Evolutionary conservation across 1,284 basidiomycete genomes (phyloP).

Genomic region (Trametes polyzona): DNA sequence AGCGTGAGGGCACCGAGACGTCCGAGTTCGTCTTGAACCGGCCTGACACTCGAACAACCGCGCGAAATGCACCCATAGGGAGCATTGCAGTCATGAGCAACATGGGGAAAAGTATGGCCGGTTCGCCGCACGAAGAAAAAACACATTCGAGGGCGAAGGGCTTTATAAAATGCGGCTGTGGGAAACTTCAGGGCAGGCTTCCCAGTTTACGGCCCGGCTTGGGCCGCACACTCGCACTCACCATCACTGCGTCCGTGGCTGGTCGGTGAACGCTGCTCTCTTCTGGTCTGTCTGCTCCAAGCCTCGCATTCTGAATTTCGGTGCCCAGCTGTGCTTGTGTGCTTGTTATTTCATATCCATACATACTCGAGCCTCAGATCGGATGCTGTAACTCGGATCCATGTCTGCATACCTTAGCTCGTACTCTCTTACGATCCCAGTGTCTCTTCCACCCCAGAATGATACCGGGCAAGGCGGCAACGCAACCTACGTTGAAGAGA

Average conservation of each 20-base stretch:
- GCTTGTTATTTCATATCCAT: too few relatives aligned
- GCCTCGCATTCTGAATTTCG: neutral
- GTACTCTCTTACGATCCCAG: constrained; percentile 12
- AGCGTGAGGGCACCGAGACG: constrained; percentile 77
- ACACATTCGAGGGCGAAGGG: neutral
- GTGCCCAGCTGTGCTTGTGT: too few relatives aligned
- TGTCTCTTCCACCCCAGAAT: constrained; percentile 1
- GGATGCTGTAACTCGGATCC: too few relatives aligned
- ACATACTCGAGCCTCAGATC: too few relatives aligned
- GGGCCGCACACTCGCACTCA: neutral
- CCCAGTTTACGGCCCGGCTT: neutral
- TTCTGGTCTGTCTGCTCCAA: neutral
- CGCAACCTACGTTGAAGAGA: constrained; percentile 12
- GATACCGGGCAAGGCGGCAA: neutral
- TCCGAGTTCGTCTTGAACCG: constrained; percentile 72
- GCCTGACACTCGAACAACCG: constrained; percentile 86
- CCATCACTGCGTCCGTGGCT: neutral
- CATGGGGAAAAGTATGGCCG: constrained; percentile 75
- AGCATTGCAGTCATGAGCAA: constrained; percentile 77
- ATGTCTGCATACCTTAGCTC: constrained; percentile 10
- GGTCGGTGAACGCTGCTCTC: neutral
- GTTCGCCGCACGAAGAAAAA: constrained; percentile 73
- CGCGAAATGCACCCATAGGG: constrained; percentile 40
- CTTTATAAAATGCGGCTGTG: constrained; percentile 28
- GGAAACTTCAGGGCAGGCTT: constrained; percentile 38